Base-by-base conservation (phyloP, 2,329 filamentous ascomycete species). In the Metarhizium sp. region DNA sequence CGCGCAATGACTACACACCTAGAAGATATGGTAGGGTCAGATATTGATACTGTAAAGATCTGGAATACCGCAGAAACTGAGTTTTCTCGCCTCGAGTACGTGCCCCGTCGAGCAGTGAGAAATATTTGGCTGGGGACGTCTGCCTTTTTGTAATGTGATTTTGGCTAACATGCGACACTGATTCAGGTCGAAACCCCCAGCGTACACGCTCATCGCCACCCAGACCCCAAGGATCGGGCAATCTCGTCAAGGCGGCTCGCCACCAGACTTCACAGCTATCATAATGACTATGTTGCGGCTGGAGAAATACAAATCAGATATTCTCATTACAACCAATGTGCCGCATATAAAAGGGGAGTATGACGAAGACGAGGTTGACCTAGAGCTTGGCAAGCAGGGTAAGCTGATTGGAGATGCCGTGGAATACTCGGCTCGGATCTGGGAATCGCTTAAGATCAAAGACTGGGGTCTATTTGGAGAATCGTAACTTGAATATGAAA, bases 311-410 rank as follows among this genome's bases (percentile, higher is more conserved):
- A 77, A 76, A 56, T 92, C 92, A 1, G 92, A 97, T 70, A 74
- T 97, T 43, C 75, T 96, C 50, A 83, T 96, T 59, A 88, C 88
- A 45, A 82, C 96, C 66, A 96, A 96, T 71, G 88, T 95, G 50
- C 92, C 92, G 32, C 87, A 94, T 66, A 86, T 90, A 61, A 78
- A 82, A 62, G 85, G 86, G 59, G 82, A 88, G 68, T 90, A 90
- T 67, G 77, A 85, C 63, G 81, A 85, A 69, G 85, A 86, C 8
- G 85, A 90, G 36, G 82, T 92, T 16, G 82, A 89, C 65, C 71
- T 85, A 55, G 78, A 83, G 65, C 71, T 83, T 55, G 84, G 84
- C 16, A 84, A 80, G 66, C 79, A 80, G 64, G 87, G 85, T 4
- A 78, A 82, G 69, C 72, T 88, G 60, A 85, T 89, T 63, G 86